Base-by-base conservation (phyloP, 805 yeast genomes). In the Torulaspora quercuum region DNA sequence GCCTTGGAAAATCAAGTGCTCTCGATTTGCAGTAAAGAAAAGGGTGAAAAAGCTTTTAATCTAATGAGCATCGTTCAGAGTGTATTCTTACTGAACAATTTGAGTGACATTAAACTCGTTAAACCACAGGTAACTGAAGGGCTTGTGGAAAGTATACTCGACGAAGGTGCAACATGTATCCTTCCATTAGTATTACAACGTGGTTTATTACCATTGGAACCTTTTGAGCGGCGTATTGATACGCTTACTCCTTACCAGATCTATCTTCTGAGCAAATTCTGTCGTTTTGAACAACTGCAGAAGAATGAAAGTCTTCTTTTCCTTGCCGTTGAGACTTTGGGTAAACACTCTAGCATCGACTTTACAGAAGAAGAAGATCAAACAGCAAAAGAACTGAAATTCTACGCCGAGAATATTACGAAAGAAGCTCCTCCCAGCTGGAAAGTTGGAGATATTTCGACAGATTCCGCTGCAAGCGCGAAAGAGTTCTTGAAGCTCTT, bases 1-100 rank as follows among this genome's bases (percentile, higher is more conserved):
- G 57, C 70, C 3, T 35, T 70, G 12, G 45, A 56, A 10, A 72
- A 69, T 35, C 47, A 69, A 5, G 46, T 72, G 1, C 28, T 49
- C 18, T 72, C 72, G 8, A 75, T 69, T 39, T 47, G 49, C 2
- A 52, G 49, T 14, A 70, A 67, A 27, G 33, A 50, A 1, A 55
- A 56, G 7, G 70, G 64, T 15, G 66, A 59, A 0, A 34, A 42
- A 7, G 34, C 27, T 1, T 28, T 60, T 18, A 35, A 40, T 10
- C 41, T 47, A 0, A 29, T 25, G 3, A 55, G 52, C 10, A 35
- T 64, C 6, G 36, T 50, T 2, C 56, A 51, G 25, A 41, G 57
- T 7, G 32, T 52, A 1, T 52, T 55, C 37, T 14, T 64, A 5
- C 16, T 59, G 18, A 37, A 49, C 9, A 44, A 44, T 12, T 20